A percentile compares a stretch with the other conserved stretches of the same genome.
Conservation (phyloP, 495 filamentous ascomycete genomes). For the Platismatia glauca region DNA sequence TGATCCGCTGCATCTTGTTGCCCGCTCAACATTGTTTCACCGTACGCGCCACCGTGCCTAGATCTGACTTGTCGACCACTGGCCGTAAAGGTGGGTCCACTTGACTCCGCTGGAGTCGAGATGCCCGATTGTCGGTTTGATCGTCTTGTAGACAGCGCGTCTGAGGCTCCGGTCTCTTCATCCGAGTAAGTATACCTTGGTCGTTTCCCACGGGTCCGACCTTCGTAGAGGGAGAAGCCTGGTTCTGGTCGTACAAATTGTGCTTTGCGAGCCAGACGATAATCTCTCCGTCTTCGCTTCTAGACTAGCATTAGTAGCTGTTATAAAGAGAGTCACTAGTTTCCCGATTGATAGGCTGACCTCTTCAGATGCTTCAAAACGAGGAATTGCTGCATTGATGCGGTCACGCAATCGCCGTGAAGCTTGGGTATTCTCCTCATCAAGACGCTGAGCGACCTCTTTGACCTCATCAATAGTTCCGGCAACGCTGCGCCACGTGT, state of each 20-base stretch:
- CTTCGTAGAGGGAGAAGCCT: slow-evolving; percentile 89
- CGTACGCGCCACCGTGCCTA: slow-evolving; percentile 67
- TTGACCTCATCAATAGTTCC: slow-evolving; percentile 83
- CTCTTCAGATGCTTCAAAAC: slow-evolving; percentile 93
- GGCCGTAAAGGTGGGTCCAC: slow-evolving; percentile 75
- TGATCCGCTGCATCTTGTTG: slow-evolving; percentile 34
- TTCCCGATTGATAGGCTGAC: slow-evolving; percentile 36
- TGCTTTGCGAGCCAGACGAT: slow-evolving; percentile 75
- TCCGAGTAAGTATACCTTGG: slow-evolving; percentile 94
- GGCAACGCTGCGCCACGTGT: slow-evolving; percentile 87
- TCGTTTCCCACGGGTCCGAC: slow-evolving; percentile 88
- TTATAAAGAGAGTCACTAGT: neutral
- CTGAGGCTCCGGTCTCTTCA: slow-evolving; percentile 72
- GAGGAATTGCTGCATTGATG: slow-evolving; percentile 73
- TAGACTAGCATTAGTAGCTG: slow-evolving; percentile 34
- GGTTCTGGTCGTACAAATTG: slow-evolving; percentile 81
- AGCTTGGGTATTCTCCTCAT: slow-evolving; percentile 67
- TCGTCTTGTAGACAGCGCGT: slow-evolving; percentile 56
- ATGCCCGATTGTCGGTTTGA: slow-evolving; percentile 68
- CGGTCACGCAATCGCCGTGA: slow-evolving; percentile 66
- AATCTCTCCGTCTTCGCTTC: slow-evolving; percentile 91
- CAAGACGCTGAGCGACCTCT: slow-evolving; percentile 61
- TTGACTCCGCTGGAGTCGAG: slow-evolving; percentile 58
- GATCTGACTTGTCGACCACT: slow-evolving; percentile 80
- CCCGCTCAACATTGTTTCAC: slow-evolving; percentile 56